These are phyloP conservation scores for Paecilomyces sp. DNA, from an alignment of 2,329 filamentous ascomycete species.

Conservation along the genomic window DNA sequence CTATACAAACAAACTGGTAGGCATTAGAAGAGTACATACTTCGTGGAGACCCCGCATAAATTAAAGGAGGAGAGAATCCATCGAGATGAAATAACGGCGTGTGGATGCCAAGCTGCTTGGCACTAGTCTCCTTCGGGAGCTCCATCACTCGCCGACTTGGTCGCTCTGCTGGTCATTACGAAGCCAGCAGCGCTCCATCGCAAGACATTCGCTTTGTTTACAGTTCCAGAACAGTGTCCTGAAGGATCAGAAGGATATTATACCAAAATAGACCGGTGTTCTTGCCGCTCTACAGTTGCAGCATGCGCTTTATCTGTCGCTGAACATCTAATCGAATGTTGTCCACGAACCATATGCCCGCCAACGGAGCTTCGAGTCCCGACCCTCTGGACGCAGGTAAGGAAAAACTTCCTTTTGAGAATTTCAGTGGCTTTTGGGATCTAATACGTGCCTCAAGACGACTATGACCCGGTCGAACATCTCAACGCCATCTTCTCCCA, in stretches of 20 bases:
- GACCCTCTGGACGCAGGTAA: constrained; percentile 41
- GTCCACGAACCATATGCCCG: constrained; percentile 29
- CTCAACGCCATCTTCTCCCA: constrained; percentile 91
- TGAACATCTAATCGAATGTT: constrained; percentile 28
- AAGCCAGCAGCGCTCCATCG: neutral
- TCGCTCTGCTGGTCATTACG: neutral
- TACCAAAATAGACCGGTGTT: neutral
- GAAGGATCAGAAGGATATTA: neutral
- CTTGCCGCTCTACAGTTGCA: constrained; percentile 5
- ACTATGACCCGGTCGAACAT: constrained; percentile 90
- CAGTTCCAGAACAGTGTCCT: neutral
- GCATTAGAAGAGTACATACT: neutral
- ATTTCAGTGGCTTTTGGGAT: neutral
- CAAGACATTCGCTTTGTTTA: neutral
- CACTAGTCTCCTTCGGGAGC: neutral
- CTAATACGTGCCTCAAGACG: constrained; percentile 42
- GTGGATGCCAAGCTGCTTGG: constrained; percentile 1
- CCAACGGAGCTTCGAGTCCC: constrained; percentile 27
- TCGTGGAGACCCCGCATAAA: neutral
- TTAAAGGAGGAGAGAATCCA: neutral
- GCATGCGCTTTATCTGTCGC: constrained; percentile 12
- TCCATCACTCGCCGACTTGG: neutral
- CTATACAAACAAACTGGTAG: neutral
- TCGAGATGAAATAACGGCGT: neutral
- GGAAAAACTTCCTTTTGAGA: constrained; percentile 5